Base-by-base conservation (phyloP, 2,329 filamentous ascomycete species). In the Tolypocladium album region DNA sequence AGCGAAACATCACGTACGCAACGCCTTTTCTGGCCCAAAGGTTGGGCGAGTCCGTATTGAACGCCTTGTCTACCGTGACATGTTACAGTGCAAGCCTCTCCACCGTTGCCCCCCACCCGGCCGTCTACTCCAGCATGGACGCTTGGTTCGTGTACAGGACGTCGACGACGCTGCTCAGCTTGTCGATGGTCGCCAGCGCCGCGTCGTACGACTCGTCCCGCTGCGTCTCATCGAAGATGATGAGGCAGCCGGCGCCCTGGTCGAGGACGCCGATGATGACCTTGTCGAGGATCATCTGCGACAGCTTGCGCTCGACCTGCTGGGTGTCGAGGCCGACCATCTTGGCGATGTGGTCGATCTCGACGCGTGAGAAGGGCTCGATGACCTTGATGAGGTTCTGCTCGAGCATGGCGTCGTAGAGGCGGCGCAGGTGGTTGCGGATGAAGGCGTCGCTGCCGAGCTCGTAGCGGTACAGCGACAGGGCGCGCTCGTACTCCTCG, bases 321-420 rank as follows among this genome's bases (percentile, higher is more conserved):
- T 91, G 88, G 34, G 90, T 96, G 74, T 97, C 94, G 63, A 99
- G 82, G 45, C 93, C 92, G 58, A 99, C 94, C 88, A 97, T 96
- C 80, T 94, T 92, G 67, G 94, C 93, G 69, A 99, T 91, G 74
- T 99, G 94, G 68, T 88, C 89, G 69, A 99, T 96, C 78, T 99
- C 94, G 59, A 99, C 94, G 63, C 92, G 86, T 70, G 90, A 96
- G 79, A 97, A 99, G 27, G 94, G 94, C 82, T 99, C 94, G 72
- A 99, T 99, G 64, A 99, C 94, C 82, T 99, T 97, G 83, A 97
- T 95, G 50, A 99, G 84, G 76, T 99, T 99, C 83, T 99, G 94
- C 81, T 99, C 94, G 71, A 99, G 78, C 92, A 99, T 97, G 73
- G 92, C 91, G 76, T 99, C 94, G 79, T 99, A 99, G 58, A 99